Evolutionary conservation across 306 rosid species (phyloP), one percentile per base, ranked within the genome.

Genomic region (Fragaria vesca): DNA sequence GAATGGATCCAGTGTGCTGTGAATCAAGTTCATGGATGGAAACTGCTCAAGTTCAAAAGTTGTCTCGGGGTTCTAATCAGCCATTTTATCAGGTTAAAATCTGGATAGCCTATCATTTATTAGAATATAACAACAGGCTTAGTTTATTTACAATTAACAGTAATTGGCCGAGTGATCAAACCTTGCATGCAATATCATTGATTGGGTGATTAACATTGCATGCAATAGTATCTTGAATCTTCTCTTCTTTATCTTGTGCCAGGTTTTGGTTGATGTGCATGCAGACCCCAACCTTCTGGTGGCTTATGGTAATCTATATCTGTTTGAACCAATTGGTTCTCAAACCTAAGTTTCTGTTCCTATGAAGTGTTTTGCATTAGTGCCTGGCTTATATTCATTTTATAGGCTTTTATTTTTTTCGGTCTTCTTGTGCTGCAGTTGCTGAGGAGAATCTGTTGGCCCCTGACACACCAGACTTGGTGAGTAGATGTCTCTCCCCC

Each of bases 11-110:
- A 32, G 85, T 94, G 71, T 94, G 98, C 82, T 76, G 89, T 74
- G 98, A 94, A 88, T 89, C 98, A 74, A 87, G 88, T 81, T 83
- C 97, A 40, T 94, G 98, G 98, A 94, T 88, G 93, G 92, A 94
- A 79, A 89, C 88, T 79, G 97, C 97, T 40, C 92, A 92, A 66
- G 90, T 94, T 79, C 89, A 84, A 75, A 93, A 90, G 77, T 78
- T 90, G 86, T 70, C 89, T 46, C 91, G 81, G 61, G 98, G 97
- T 85, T 74, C 92, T 69, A 72, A 85, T 72, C 98, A 92, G 87
- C 97, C 98, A 52, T 94, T 94, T 86, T 92, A 90, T 89, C 91
- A 86, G 97, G 98, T 94, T 51, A 48, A 63, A 47, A 62, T 30
- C 34, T 75, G 11, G 13, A 12, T 17, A 30, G 43, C 47, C 34